Base-by-base conservation (phyloP, 2,329 filamentous ascomycete genomes). In the Corniculantispora saksenae region DNA sequence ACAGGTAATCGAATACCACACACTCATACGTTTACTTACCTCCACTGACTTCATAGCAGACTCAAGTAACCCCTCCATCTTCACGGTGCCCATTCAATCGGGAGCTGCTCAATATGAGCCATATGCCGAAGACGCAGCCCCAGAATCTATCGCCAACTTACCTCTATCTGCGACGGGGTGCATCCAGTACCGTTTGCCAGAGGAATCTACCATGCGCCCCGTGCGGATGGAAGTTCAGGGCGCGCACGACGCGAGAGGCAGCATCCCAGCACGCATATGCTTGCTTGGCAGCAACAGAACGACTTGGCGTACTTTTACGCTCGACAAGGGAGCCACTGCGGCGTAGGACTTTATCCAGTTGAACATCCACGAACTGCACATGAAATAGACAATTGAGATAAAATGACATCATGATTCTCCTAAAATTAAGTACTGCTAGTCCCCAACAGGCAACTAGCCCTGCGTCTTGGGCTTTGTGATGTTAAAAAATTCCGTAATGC, bases 401-500 rank as follows among this genome's bases (percentile, higher is more conserved):
- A 13, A 65, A 61, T 57, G 23, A 47, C 47, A 61, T 51, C n/a
- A 40, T 53, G 25, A 53, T 45, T 61, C 40, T 19, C 38, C 21
- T 61, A 27, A 25, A 29, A 32, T 40, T 38, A 23, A 53, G 43
- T 40, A 54, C 29, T 45, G 23, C 9, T 13, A 23, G 67, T 3
- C 23, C 13, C 15, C 38, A 9, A 19, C 53, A n/a, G 25, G 19
- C 9, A 53, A 21, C 32, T 35, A 23, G 25, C 32, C 55, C 23
- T 73, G 69, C 78, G 79, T 79, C 56, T 78, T 86, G 62, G 83
- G 81, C 74, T 88, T 89, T 10, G 87, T 90, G 66, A 91, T 89
- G 72, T 89, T 85, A 72, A 95, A 95, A 68, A 95, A 92, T 74
- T 93, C 88, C 47, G 88, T 87, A 72, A 96, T 77, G 0, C 92